Conservation (phyloP, 108 stramenopile genomes). For the Asterionellopsis glacialis region DNA sequence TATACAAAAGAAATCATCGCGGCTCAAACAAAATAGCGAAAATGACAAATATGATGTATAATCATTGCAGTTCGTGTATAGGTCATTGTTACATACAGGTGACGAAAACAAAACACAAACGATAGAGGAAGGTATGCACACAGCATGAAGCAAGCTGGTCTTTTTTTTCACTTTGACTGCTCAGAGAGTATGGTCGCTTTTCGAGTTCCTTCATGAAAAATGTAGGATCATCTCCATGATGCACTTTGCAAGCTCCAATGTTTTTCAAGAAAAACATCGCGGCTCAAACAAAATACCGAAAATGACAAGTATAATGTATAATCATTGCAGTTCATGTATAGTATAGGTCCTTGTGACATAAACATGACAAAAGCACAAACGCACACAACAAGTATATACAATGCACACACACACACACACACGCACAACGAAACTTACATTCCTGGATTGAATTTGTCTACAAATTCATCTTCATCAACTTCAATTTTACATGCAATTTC, state of each 20-base stretch:
- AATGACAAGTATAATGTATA: slow-evolving; percentile 41
- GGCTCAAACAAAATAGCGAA: slow-evolving; percentile 52
- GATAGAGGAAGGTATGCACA: background rate
- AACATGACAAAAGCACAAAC: too few relatives aligned
- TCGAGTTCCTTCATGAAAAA: slow-evolving; percentile 47
- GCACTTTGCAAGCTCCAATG: slow-evolving; percentile 46
- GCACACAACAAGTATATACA: too few relatives aligned
- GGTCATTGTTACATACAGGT: too few relatives aligned
- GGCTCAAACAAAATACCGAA: slow-evolving; percentile 52
- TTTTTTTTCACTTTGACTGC: slow-evolving; percentile 6
- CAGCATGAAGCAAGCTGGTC: background rate
- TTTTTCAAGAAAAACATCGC: slow-evolving; percentile 24
- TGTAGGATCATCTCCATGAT: slow-evolving; percentile 34
- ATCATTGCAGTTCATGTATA: slow-evolving; percentile 28
- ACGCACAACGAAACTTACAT: slow-evolving; percentile 65
- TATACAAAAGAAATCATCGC: slow-evolving; percentile 25
- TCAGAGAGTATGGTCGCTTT: slow-evolving; percentile 83
- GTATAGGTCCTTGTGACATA: too few relatives aligned
- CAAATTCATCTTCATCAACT: slow-evolving; percentile 86
- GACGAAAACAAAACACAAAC: background rate
- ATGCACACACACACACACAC: background rate
- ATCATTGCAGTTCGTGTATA: slow-evolving; percentile 29
- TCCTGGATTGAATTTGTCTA: slow-evolving; percentile 85
- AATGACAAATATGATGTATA: slow-evolving; percentile 41
- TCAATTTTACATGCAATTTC: slow-evolving; percentile 85